Conservation (phyloP, 2,329 filamentous ascomycete genomes). For the Lasiodiplodia hormozganensis region DNA sequence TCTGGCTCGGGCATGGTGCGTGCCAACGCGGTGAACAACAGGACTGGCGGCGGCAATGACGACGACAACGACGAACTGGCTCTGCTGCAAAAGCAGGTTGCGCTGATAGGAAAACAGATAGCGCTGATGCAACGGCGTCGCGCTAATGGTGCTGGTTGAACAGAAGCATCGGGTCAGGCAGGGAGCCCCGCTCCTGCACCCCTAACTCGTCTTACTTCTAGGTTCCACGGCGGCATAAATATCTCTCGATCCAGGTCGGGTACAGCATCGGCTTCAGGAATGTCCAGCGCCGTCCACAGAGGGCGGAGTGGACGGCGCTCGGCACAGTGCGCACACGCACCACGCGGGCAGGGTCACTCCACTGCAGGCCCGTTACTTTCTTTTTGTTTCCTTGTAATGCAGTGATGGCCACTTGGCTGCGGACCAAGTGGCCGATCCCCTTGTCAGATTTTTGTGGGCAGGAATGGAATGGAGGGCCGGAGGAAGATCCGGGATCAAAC, state of each 20-base stretch:
- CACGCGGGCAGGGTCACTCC: constrained; percentile 11
- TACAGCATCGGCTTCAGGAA: not conserved
- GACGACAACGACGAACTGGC: constrained; percentile 28
- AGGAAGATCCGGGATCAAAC: not conserved
- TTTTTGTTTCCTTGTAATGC: constrained; percentile 9
- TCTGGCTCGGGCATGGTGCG: constrained; percentile 27
- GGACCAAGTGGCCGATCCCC: not conserved
- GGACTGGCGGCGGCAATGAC: constrained; percentile 5
- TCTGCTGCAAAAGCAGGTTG: constrained; percentile 30
- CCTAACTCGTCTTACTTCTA: not conserved
- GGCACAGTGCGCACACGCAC: not conserved
- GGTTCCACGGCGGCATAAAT: not conserved
- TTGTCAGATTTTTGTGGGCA: not conserved
- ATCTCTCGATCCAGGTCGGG: not conserved
- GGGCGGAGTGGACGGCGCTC: not conserved
- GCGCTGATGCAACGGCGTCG: constrained; percentile 29
- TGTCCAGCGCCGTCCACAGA: not conserved
- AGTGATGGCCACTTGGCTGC: not conserved
- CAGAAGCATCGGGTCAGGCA: not conserved
- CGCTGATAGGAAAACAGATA: constrained; percentile 30
- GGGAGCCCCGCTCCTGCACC: not conserved
- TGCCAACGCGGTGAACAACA: constrained; percentile 16
- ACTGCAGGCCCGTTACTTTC: constrained; percentile 4
- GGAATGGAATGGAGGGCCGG: not conserved
- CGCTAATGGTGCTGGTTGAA: constrained; percentile 27